Percentiles rank a stretch among this genome's conserved stretches.
Evolutionary conservation across 1,139 yeast genomes (phyloP).

Genomic region (Pneumocystis sp.): DNA sequence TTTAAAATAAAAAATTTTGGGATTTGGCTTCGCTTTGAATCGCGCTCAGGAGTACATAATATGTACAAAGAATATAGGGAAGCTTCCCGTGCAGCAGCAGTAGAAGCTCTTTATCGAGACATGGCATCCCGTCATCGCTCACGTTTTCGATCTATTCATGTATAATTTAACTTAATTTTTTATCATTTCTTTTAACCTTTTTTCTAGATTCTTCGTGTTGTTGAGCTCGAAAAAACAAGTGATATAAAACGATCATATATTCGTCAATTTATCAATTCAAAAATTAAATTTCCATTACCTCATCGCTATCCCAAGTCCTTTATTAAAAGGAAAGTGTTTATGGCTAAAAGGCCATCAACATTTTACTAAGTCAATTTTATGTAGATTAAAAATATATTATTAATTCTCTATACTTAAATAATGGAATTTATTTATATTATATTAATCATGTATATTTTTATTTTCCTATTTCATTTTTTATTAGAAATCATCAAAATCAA

Average conservation of each 20-base stretch:
- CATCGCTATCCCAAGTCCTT: conserved; percentile 55
- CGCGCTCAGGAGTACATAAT: conserved; percentile 99
- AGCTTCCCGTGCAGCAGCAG: conserved; percentile 97
- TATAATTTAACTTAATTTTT: conserved; percentile 27
- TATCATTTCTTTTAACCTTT: conserved; percentile 12
- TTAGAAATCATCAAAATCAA: too few relatives aligned
- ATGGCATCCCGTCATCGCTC: conserved; percentile 99
- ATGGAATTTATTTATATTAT: background rate
- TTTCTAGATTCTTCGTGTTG: conserved; percentile 52
- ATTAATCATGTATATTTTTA: background rate
- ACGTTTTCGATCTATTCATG: conserved; percentile 98
- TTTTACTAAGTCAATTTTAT: background rate
- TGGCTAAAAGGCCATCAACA: conserved; percentile 1
- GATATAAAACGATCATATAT: conserved; percentile 99
- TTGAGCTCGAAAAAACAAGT: conserved; percentile 92
- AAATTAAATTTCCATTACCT: conserved; percentile 99
- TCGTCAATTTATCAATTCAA: conserved; percentile 90
- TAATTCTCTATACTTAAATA: background rate
- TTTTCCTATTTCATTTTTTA: too few relatives aligned
- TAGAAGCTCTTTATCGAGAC: conserved; percentile 97
- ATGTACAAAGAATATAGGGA: conserved; percentile 99
- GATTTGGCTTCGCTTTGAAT: conserved; percentile 99
- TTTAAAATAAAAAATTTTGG: conserved; percentile 99
- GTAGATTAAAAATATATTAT: background rate
- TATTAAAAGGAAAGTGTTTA: background rate